Evolutionary conservation across 495 filamentous ascomycete species (phyloP).

Genomic region (Neurospora hispaniola): DNA sequence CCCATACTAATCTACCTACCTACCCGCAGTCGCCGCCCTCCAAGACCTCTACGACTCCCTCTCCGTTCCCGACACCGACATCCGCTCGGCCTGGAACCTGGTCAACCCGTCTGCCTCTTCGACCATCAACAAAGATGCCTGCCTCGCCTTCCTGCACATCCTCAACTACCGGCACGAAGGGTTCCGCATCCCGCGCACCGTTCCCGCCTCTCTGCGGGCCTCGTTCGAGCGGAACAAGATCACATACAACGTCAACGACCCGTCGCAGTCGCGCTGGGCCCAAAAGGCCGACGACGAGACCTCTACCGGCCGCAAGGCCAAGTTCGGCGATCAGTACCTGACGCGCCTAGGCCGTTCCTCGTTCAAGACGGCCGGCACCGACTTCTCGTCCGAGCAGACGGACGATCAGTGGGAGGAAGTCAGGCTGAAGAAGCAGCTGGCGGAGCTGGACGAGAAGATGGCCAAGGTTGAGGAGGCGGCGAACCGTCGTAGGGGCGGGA

Average conservation of each 20-base stretch:
- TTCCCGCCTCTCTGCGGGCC: conserved; percentile 79
- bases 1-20: conserved; percentile 1
- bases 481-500: conserved; percentile 41
- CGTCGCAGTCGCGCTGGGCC: conserved; percentile 51
- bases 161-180: conserved; percentile 92
- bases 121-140: conserved; percentile 87
- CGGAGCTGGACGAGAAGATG: conserved; percentile 77
- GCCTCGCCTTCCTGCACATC: conserved; percentile 89
- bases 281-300: conserved; percentile 62
- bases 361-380: conserved; percentile 69
- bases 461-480: conserved; percentile 61
- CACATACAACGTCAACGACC: conserved; percentile 82
- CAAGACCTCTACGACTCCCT: conserved; percentile 79
- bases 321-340: conserved; percentile 95
- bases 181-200: conserved; percentile 84
- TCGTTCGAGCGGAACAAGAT: conserved; percentile 91
- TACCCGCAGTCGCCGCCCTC: conserved; percentile 57
- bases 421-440: conserved; percentile 78
- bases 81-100: conserved; percentile 91
- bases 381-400: conserved; percentile 60
- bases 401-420: conserved; percentile 94
- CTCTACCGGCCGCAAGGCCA: conserved; percentile 74
- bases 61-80: conserved; percentile 91
- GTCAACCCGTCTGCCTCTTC: conserved; percentile 74
- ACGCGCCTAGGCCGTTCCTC: conserved; percentile 71